phyloP scores from a whole-genome alignment of 805 yeast species.

The Wickerhamiella sorbophila region DNA sequence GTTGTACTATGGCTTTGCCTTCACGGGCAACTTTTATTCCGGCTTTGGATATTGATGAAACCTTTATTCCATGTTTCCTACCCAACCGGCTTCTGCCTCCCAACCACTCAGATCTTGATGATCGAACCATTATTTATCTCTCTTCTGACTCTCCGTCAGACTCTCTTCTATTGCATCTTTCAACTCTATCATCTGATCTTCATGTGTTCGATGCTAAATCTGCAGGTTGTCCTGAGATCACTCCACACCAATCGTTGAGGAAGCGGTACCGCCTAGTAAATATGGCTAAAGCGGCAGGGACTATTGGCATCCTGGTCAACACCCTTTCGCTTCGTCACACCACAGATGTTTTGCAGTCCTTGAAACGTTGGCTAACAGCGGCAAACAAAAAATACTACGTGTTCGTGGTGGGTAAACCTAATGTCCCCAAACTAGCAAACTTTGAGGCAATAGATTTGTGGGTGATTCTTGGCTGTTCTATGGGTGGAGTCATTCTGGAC shows the following conservation, averaged over 20 bases:
- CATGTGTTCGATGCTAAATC: slow-evolving; percentile 4
- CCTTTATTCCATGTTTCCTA: slow-evolving; percentile 1
- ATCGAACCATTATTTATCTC: slow-evolving; percentile 38
- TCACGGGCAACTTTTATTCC: slow-evolving; percentile 13
- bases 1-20: slow-evolving; percentile 19
- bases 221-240: background rate
- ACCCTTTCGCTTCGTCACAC: slow-evolving; percentile 74
- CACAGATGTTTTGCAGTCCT: slow-evolving; percentile 44
- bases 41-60: background rate
- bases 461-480: slow-evolving; percentile 91
- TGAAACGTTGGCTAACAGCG: slow-evolving; percentile 44
- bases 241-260: slow-evolving; percentile 63
- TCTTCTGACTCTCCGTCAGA: slow-evolving; percentile 46
- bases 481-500: slow-evolving; percentile 81
- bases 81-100: slow-evolving; percentile 11
- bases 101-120: slow-evolving; percentile 24
- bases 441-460: slow-evolving; percentile 89
- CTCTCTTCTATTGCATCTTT: slow-evolving; percentile 60
- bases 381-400: slow-evolving; percentile 87
- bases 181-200: slow-evolving; percentile 43
- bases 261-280: slow-evolving; percentile 78
- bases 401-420: slow-evolving; percentile 95
- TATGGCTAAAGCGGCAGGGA: slow-evolving; percentile 78
- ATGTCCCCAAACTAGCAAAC: slow-evolving; percentile 91
- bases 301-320: slow-evolving; percentile 81